Conservation (phyloP, 2,329 filamentous ascomycete genomes). For the Aspergillus ibericus region DNA sequence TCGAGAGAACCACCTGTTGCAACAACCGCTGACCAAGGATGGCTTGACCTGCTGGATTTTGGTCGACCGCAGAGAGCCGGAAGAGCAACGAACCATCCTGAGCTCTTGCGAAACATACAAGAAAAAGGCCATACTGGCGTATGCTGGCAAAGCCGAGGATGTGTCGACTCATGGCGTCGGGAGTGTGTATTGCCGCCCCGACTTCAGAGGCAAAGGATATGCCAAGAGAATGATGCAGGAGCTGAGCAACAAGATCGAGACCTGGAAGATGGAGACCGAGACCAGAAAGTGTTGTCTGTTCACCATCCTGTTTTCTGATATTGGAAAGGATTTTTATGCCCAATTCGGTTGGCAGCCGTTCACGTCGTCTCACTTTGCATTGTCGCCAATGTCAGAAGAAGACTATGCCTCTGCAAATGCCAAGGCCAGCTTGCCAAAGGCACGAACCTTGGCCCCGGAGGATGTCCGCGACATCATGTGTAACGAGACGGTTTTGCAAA, state of each 20-base stretch:
- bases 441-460: slow-evolving; percentile 32
- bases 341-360: slow-evolving; percentile 74
- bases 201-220: slow-evolving; percentile 71
- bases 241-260: slow-evolving; percentile 56
- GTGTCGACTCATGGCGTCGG: slow-evolving; percentile 69
- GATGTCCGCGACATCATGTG: slow-evolving; percentile 49
- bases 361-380: slow-evolving; percentile 68
- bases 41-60: slow-evolving; percentile 63
- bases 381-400: slow-evolving; percentile 48
- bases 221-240: slow-evolving; percentile 73
- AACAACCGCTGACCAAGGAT: slow-evolving; percentile 54
- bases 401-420: slow-evolving; percentile 18
- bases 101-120: slow-evolving; percentile 59
- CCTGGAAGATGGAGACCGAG: slow-evolving; percentile 51
- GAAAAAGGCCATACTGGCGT: slow-evolving; percentile 44
- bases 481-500: slow-evolving; percentile 62
- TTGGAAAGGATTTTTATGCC: slow-evolving; percentile 80
- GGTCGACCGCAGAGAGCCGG: slow-evolving; percentile 47
- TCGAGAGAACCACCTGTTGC: slow-evolving; percentile 55
- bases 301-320: slow-evolving; percentile 82
- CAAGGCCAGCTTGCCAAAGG: slow-evolving; percentile 29
- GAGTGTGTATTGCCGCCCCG: slow-evolving; percentile 72
- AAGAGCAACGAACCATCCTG: slow-evolving; percentile 49
- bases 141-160: slow-evolving; percentile 58
- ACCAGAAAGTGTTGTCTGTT: slow-evolving; percentile 55